Evolutionary conservation across 495 filamentous ascomycete genomes (phyloP).

Genomic region (Penicillium daleae): DNA sequence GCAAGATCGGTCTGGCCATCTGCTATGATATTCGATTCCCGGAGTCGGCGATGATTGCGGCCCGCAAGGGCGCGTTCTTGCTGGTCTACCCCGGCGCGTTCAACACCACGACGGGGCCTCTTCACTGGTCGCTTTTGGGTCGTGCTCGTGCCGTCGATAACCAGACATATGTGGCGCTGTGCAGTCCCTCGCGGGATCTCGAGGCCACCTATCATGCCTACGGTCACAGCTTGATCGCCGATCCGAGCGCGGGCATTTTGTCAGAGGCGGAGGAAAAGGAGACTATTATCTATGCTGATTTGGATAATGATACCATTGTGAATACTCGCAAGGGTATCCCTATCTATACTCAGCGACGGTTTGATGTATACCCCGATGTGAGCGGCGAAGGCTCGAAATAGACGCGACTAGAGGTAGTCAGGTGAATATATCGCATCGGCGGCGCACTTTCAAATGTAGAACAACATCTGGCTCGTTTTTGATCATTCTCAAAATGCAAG

Average conservation of each 20-base stretch:
- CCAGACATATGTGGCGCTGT: conserved; percentile 91
- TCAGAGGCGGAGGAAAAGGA: conserved; percentile 74
- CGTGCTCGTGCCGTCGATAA: conserved; percentile 90
- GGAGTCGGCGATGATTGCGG: conserved; percentile 88
- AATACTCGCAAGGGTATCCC: conserved; percentile 84
- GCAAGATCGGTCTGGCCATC: conserved; percentile 82
- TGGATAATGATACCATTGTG: conserved; percentile 72
- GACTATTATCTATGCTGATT: conserved; percentile 73
- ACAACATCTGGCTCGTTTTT: not conserved
- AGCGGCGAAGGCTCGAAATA: conserved; percentile 41
- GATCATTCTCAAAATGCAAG: not conserved
- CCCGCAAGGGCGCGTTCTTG: conserved; percentile 78
- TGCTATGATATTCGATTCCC: conserved; percentile 98
- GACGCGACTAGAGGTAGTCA: not conserved
- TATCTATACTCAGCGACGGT: conserved; percentile 80
- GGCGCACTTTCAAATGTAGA: not conserved
- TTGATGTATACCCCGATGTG: conserved; percentile 96
- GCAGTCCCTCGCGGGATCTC: conserved; percentile 85
- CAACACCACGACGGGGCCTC: conserved; percentile 86
- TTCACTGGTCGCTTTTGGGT: conserved; percentile 88
- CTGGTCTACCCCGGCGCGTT: conserved; percentile 95
- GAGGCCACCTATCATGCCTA: conserved; percentile 81
- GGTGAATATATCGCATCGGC: not conserved
- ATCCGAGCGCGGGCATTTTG: conserved; percentile 86
- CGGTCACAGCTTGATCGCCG: conserved; percentile 86